Base-by-base conservation (phyloP, 352 stramenopile species). In the Phytopythium delawarense region DNA sequence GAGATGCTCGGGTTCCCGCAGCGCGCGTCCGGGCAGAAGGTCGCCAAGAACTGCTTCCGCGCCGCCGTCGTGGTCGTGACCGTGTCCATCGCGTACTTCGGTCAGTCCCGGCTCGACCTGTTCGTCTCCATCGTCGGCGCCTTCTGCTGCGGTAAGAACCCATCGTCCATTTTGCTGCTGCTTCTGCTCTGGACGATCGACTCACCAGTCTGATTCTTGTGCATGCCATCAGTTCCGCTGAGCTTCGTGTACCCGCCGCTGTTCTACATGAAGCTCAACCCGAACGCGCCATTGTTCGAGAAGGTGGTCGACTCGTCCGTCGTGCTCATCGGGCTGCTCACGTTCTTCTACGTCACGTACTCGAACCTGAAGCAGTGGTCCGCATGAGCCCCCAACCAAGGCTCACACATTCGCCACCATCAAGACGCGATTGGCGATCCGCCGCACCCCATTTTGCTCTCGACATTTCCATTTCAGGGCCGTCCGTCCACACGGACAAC, bases 301-400 rank as follows among this genome's bases (percentile, higher is more conserved):
- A 87, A 87, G 62, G 56, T 87, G 48, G 71, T 84, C 40, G 84
- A 93, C 63, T 70, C 63, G 25, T 66, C 78, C 45, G 81, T 91
- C 55, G 69, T 89, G 53, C 34, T 73, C 52, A 72, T 90, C 21
- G 84, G 84, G n/a, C 59, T 84, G 42, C 64, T 87, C 72, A 91
- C 79, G 42, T 92, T 93, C 70, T 79, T 91, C 61, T 93, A 87
- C 71, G 84, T 92, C 50, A 92, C 85, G 61, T 91, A 83, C 69
- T 88, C 81, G 28, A 92, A 92, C 64, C 65, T 92, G 25, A 42
- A 78, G 50, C 80, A 85, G 49, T 94, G 85, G 85, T 64, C 57
- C 34, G 64, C 37, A 37, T 60, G 23, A 51, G 23, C 42, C 37
- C 12, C n/a, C 18, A 16, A 21, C 21, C 4, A 28, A 18, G 25